Percentiles rank a stretch among this genome's conserved stretches.
Evolutionary conservation across 1,139 yeast genomes (phyloP).

Genomic region (Nakaseomyces uthaithaninus): DNA sequence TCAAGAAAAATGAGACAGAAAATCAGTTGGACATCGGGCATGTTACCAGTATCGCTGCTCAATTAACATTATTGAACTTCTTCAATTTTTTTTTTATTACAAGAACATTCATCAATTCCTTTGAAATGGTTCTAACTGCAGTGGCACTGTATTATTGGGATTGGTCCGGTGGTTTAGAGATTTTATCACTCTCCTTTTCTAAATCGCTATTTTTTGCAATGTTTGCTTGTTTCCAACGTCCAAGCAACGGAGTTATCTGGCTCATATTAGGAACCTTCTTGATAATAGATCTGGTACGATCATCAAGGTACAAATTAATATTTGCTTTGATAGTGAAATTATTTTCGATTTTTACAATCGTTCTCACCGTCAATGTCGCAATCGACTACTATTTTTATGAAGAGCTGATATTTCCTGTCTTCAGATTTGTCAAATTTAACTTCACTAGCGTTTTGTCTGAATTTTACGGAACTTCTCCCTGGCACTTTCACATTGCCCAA

Average conservation of each 20-base stretch:
- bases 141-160: constrained; percentile 74
- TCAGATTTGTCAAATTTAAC: constrained; percentile 69
- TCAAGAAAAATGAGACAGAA: constrained; percentile 26
- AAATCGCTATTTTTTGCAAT: constrained; percentile 40
- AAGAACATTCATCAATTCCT: constrained; percentile 77
- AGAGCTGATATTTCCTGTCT: constrained; percentile 50
- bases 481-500: constrained; percentile 79
- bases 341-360: constrained; percentile 8
- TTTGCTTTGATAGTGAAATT: constrained; percentile 24
- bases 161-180: constrained; percentile 36
- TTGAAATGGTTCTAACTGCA: constrained; percentile 68
- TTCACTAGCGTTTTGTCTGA: constrained; percentile 62
- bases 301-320: constrained; percentile 12
- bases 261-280: constrained; percentile 43
- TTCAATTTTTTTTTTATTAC: constrained; percentile 79
- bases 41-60: constrained; percentile 16
- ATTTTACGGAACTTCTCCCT: constrained; percentile 79
- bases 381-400: constrained; percentile 61
- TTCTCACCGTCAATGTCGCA: constrained; percentile 32
- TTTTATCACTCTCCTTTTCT: constrained; percentile 12
- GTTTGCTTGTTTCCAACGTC: constrained; percentile 60
- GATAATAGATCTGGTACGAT: constrained; percentile 13
- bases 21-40: background rate
- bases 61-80: constrained; percentile 60
- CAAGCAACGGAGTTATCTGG: constrained; percentile 81